Base-by-base conservation (phyloP, 306 rosid species). In the Vigna reflexopilosa region DNA sequence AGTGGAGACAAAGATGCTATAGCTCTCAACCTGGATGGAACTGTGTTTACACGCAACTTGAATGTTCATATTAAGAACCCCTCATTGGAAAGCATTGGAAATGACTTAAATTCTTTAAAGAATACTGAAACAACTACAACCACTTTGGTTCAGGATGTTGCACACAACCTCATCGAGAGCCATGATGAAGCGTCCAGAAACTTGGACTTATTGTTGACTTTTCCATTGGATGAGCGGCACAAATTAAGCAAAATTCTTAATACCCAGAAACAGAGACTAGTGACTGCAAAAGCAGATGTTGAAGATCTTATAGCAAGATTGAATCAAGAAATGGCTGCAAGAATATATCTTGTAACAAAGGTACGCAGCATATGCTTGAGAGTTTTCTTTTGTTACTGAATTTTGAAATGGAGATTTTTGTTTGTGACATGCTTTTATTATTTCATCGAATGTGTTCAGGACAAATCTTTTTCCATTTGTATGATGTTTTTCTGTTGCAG, bases 301-400 rank as follows among this genome's bases (percentile, higher is more conserved):
- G 98, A 92, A 85, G 92, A 89, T 89, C 93, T 92, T 85, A 57
- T 91, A 77, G 92, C 97, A 67, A 89, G 98, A 85, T 82, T 89
- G 82, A 85, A 91, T 84, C 97, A 95, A 85, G 98, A 95, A 86
- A 87, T 80, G 84, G 88, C 98, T 63, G 89, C 88, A 67, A 89
- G 91, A 83, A 88, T 90, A 78, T 91, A 89, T 78, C 98, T 95
- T 66, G 85, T 82, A 10, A 91, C 87, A 30, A 92, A 92, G 98
- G 98, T 92, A 80, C 49, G 42, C 15, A 44, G 59, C 47, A 44
- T 1, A 9, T 51, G 54, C n/a, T 17, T 47, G 62, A 6, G 16
- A 61, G 58, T 44, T 59, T 85, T 74, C 16, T 26, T 68, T 28
- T 77, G 48, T 67, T 49, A 48, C 59, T 58, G 64, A 67, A 58